Evolutionary conservation across 495 filamentous ascomycete species (phyloP), one percentile per base, ranked within the genome.

Genomic region (Penicillium verhagenii): DNA sequence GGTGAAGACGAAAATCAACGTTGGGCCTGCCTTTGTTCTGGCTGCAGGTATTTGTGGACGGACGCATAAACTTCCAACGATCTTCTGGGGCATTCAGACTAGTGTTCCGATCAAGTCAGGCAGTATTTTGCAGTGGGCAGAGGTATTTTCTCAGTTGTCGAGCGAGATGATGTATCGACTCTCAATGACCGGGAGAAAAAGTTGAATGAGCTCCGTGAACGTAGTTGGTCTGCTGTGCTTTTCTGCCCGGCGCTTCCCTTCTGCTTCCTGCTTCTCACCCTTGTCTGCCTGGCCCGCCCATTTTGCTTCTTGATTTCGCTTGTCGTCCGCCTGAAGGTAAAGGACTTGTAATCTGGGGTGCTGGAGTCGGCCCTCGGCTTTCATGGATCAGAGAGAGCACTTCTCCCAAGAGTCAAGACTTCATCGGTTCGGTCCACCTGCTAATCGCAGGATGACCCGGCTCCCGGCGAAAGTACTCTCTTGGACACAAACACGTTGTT

Each of bases 151-250:
- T 56, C 60, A 47, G 54, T 62, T 40, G 60, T 72, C 42, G 60
- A 71, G 51, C 51, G 47, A 50, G 47, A 73, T 52, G 47, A 58
- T 56, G 57, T 58, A 59, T 47, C 33, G 4, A 50, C 52, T 47
- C 47, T 18, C 31, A 56, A 39, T 25, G 16, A 48, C 1, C 50
- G 46, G 31, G 59, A 75, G 57, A 72, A 53, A 70, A 47, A 52
- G 50, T 48, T 48, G 51, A 31, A 72, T 53, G 59, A 69, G 64
- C 54, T 70, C 72, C 58, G 53, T 50, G 51, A 72, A 67, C 57
- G 67, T 59, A 38, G 68, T 74, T 24, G 10, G 52, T 54, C 31
- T 64, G 46, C 14, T 58, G 38, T 19, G 50, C 38, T 54, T 24
- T 39, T 53, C 37, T 18, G 46, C 40, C 8, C 18, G 28, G 18